Evolutionary conservation across 331 rosid species (phyloP), one percentile per base, ranked within the genome.

Genomic region (Erythrophleum ivorense): DNA sequence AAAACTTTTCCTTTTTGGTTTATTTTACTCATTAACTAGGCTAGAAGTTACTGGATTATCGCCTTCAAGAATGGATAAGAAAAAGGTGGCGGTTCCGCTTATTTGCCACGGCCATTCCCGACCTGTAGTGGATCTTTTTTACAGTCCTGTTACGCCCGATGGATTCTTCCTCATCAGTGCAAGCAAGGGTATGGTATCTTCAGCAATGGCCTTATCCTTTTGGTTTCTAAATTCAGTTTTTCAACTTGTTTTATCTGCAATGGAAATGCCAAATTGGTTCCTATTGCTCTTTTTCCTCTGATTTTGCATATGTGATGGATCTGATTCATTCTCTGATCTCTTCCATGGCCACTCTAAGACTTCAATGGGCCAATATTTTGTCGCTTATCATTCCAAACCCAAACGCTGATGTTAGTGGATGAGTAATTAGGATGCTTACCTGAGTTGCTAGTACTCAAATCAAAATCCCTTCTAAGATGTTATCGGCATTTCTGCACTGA

Each of bases 51-150:
- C 29, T 86, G 65, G 72, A 62, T 77, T 65, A 21, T 60, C 72
- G 77, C 63, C 63, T 70, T 68, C 7, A 76, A 76, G 24, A 62
- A 90, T 94, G 98, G 98, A 94, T 49, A 94, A 92, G 97, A 94
- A 94, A 86, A 94, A 73, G 85, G 89, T 90, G 83, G 86, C 89
- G 12, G 84, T 92, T 71, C 98, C 98, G 15, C 92, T 94, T 31
- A 97, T 92, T n/a, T 94, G 98, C 84, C 98, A 94, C 76, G 98
- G 98, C 5, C 97, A 94, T 85, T 94, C 98, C 74, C 94, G 98
- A 50, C 98, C 98, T 3, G 98, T 94, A 53, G 98, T 94, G 50
- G 98, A 94, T 91, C 91, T 94, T 77, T 94, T 84, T 81, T 94
- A 94, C 87, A 94, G 98, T 83, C 97, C 97, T 18, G 82, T 92